A percentile compares a stretch with the other conserved stretches of the same genome.
phyloP scores from a whole-genome alignment of 1,284 basidiomycete genomes.

The Microbotryum violaceum region DNA sequence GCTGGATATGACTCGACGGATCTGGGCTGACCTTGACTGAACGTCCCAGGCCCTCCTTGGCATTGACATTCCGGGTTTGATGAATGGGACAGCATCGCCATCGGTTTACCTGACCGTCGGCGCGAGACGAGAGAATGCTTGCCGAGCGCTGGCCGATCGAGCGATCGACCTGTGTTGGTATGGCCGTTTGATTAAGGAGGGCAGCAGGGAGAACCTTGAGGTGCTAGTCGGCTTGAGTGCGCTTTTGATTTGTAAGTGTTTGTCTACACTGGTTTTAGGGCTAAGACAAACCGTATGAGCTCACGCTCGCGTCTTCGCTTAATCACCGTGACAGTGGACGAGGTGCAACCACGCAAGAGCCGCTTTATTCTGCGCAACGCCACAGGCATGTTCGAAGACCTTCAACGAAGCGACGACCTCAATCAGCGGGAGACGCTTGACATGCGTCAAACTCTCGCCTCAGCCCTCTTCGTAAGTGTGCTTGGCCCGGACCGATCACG shows the following conservation, averaged over 20 bases:
- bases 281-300: neutral
- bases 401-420: neutral
- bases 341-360: conserved; percentile 8
- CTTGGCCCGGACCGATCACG: too few relatives aligned
- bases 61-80: neutral
- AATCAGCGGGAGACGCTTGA: conserved; percentile 5
- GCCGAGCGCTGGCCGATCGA: neutral
- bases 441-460: conserved; percentile 4
- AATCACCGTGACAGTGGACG: conserved; percentile 13
- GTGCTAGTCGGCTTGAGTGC: conserved; percentile 7
- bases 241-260: conserved; percentile 10
- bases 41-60: conserved; percentile 14
- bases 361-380: conserved; percentile 17
- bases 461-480: conserved; percentile 12
- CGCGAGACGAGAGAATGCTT: conserved; percentile 7
- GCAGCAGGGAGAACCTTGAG: conserved; percentile 9
- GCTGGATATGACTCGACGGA: neutral
- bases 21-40: neutral
- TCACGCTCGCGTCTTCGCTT: neutral
- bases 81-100: conserved; percentile 10
- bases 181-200: conserved; percentile 2
- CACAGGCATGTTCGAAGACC: conserved; percentile 12
- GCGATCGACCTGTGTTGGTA: conserved; percentile 20
- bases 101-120: conserved; percentile 9
- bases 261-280: neutral